Percentiles rank a stretch among this genome's conserved stretches.
These are phyloP conservation scores for Malus asiatica DNA, from an alignment of 306 rosid species.

Conservation along the genomic window DNA sequence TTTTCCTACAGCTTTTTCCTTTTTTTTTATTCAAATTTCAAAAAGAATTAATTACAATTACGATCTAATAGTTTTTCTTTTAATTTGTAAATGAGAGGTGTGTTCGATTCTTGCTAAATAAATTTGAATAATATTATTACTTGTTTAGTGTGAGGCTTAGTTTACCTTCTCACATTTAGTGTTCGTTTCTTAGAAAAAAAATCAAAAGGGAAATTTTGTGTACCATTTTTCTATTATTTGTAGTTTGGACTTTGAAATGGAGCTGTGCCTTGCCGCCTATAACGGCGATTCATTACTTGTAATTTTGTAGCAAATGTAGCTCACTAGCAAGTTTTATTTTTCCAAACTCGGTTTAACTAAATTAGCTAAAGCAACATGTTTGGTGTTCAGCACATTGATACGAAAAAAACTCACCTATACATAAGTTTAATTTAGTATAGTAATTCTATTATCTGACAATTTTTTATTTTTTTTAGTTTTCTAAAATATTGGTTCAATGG, in stretches of 20 bases:
- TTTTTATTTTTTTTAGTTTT: neutral
- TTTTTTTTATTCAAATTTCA: neutral
- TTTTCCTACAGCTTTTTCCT: constrained; percentile 43
- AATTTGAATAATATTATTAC: too few relatives aligned
- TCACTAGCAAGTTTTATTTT: neutral
- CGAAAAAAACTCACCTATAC: too few relatives aligned
- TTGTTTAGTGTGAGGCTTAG: rapidly evolving
- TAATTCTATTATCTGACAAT: too few relatives aligned
- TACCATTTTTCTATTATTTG: neutral
- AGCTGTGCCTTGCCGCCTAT: constrained; percentile 51
- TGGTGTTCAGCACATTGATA: too few relatives aligned
- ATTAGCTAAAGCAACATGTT: too few relatives aligned
- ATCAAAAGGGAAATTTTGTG: neutral
- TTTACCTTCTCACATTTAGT: too few relatives aligned
- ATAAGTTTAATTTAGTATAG: too few relatives aligned
- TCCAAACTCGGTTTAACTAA: too few relatives aligned
- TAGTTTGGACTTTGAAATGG: constrained; percentile 31
- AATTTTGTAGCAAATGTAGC: neutral
- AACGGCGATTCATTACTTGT: neutral
- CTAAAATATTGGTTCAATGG: neutral
- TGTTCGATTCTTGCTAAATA: too few relatives aligned
- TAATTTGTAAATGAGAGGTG: too few relatives aligned
- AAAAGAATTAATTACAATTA: too few relatives aligned
- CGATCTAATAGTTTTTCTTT: rapidly evolving
- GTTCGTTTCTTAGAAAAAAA: too few relatives aligned